phyloP scores from a whole-genome alignment of 345 rosid genomes.

The Brassica cretica region DNA sequence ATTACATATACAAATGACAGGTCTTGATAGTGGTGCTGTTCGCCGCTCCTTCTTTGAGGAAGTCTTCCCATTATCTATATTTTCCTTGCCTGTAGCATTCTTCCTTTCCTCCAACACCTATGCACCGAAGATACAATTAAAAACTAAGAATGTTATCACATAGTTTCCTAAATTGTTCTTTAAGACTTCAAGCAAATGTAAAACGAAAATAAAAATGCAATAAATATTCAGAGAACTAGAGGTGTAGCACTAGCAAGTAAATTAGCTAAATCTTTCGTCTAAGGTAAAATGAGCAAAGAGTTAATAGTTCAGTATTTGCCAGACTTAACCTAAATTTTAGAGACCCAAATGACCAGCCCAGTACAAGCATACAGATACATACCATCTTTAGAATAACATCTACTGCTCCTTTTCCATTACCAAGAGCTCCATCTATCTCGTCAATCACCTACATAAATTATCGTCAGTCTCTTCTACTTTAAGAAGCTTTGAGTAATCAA shows the following conservation, averaged over 20 bases:
- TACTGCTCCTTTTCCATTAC: constrained; percentile 97
- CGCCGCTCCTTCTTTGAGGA: constrained; percentile 62
- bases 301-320: neutral
- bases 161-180: constrained; percentile 6
- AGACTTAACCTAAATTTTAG: constrained; percentile 9
- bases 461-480: constrained; percentile 20
- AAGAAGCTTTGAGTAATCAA: neutral
- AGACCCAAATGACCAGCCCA: neutral
- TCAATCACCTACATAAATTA: constrained; percentile 73
- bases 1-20: constrained; percentile 81
- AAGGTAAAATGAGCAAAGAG: constrained; percentile 7
- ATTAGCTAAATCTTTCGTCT: neutral
- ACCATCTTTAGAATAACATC: constrained; percentile 95
- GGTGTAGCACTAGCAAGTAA: constrained; percentile 9
- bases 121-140: constrained; percentile 18
- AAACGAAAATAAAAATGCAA: neutral
- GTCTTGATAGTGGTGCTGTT: constrained; percentile 69
- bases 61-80: constrained; percentile 50
- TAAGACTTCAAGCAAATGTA: neutral
- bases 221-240: neutral
- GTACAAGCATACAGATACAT: constrained; percentile 34
- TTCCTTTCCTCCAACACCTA: constrained; percentile 81
- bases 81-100: constrained; percentile 59
- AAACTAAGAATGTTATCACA: constrained; percentile 6
- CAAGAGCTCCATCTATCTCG: constrained; percentile 99